These are phyloP conservation scores for Trametes meyenii DNA, from an alignment of 768 basidiomycete species.

Conservation along the genomic window DNA sequence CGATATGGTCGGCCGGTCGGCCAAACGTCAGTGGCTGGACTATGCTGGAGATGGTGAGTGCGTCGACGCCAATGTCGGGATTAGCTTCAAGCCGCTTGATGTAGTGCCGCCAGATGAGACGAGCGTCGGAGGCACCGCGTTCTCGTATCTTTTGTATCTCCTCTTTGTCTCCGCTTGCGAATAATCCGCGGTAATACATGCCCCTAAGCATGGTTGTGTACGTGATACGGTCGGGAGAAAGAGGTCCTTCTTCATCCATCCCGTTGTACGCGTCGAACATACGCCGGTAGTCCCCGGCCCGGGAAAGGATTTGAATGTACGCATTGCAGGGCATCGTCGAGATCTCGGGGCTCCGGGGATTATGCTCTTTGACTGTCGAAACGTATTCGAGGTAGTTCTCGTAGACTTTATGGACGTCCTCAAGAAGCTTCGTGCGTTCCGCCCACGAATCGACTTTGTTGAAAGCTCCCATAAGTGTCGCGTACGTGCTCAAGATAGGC, in stretches of 20 bases:
- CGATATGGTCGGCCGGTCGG: slow-evolving; percentile 56
- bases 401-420: slow-evolving; percentile 62
- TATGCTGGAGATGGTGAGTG: slow-evolving; percentile 52
- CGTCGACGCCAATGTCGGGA: slow-evolving; percentile 54
- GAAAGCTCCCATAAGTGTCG: slow-evolving; percentile 67
- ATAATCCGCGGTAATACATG: slow-evolving; percentile 36
- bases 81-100: slow-evolving; percentile 51
- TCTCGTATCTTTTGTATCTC: slow-evolving; percentile 28
- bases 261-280: slow-evolving; percentile 78
- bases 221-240: slow-evolving; percentile 61
- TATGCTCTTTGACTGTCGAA: slow-evolving; percentile 48
- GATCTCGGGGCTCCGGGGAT: slow-evolving; percentile 51
- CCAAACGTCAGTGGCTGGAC: slow-evolving; percentile 61
- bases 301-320: slow-evolving; percentile 71
- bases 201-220: slow-evolving; percentile 71
- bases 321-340: slow-evolving; percentile 52
- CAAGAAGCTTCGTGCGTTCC: slow-evolving; percentile 59
- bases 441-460: slow-evolving; percentile 65
- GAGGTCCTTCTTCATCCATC: slow-evolving; percentile 62
- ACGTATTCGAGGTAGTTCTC: slow-evolving; percentile 56
- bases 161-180: slow-evolving; percentile 22
- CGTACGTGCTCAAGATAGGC: slow-evolving; percentile 68
- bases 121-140: slow-evolving; percentile 66
- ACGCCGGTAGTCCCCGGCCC: slow-evolving; percentile 59
- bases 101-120: slow-evolving; percentile 70